Evolutionary conservation across 2,329 filamentous ascomycete species (phyloP), one percentile per base, ranked within the genome.

Genomic region (Colletotrichum tamarilloi): DNA sequence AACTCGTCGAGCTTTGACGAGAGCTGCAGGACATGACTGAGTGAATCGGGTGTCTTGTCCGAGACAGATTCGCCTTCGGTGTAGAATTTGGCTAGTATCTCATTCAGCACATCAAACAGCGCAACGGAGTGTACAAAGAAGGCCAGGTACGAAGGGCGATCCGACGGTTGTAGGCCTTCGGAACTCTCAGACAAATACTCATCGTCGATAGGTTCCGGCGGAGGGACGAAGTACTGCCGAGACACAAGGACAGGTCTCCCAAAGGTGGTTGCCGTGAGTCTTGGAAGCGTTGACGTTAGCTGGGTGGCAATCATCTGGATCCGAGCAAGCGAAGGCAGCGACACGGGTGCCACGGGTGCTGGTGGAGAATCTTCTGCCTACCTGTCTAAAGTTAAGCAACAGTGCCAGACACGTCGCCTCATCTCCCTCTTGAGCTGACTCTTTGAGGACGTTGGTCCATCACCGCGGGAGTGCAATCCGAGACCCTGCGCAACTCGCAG

Each of bases 331-430:
- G 14, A 22, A 5, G 12, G 4, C 19, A 38, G n/a, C 0, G n/a
- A 8, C 14, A 14, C 6, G 2, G 3, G 11, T 22, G 32, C 22
- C 9, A 67, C 19, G 16, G 28, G 56, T 32, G 14, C 24, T 16
- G 42, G 16, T 7, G 16, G 42, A 16, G 24, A 4, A 9, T 19
- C 26, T 19, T 11, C 6, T 16, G 52, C 71, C 30, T 76, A 80
- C 80, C 72, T 53, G 60, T 82, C 80, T 24, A 82, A 49, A 12
- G 74, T 73, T 4, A 80, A 53, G 72, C 80, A 81, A 49, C 62
- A 76, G 53, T 79, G 75, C 81, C 80, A 82, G 12, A 81, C 76
- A 30, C 80, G 76, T 1, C 77, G 72, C 32, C 75, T 77, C 68
- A 80, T 81, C 68, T 82, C 80, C 1, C 75, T 74, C 12, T 76